These are phyloP conservation scores for Sporothrix curviconia DNA, from an alignment of 2,329 filamentous ascomycete species.

Conservation along the genomic window DNA sequence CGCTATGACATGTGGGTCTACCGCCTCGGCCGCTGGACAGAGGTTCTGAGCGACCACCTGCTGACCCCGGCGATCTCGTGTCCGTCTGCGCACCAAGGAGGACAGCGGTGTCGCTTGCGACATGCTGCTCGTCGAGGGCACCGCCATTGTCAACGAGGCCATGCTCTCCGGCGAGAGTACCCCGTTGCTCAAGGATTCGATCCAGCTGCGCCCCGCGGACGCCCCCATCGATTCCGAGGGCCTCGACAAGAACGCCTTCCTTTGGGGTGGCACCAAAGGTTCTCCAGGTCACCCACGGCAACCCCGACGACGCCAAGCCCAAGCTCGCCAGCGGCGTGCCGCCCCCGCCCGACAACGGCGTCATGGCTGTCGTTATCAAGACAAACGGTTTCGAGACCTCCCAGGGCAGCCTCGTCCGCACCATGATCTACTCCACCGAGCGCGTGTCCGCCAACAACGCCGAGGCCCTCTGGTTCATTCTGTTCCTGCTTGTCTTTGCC, in stretches of 20 bases:
- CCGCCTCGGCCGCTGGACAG: slow-evolving; percentile 78
- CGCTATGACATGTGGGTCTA: slow-evolving; percentile 91
- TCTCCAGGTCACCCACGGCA: slow-evolving; percentile 86
- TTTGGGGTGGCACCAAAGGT: slow-evolving; percentile 98
- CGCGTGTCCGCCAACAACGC: slow-evolving; percentile 97
- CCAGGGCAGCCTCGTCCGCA: slow-evolving; percentile 92
- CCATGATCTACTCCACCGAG: slow-evolving; percentile 99
- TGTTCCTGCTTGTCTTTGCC: slow-evolving; percentile 93
- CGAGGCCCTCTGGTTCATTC: slow-evolving; percentile 93
- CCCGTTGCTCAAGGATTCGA: slow-evolving; percentile 88
- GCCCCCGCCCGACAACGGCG: slow-evolving; percentile 84
- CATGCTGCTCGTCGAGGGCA: slow-evolving; percentile 90
- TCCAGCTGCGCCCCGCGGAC: slow-evolving; percentile 81
- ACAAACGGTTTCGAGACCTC: slow-evolving; percentile 99
- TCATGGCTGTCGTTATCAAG: slow-evolving; percentile 89
- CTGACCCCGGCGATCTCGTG: slow-evolving; percentile 87
- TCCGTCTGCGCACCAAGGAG: slow-evolving; percentile 91
- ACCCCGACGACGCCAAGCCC: slow-evolving; percentile 64
- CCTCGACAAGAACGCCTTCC: slow-evolving; percentile 91
- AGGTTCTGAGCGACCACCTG: slow-evolving; percentile 83
- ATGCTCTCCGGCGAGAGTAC: slow-evolving; percentile 99
- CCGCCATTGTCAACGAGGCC: slow-evolving; percentile 96
- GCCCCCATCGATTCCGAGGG: slow-evolving; percentile 79
- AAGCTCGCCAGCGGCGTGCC: slow-evolving; percentile 71
- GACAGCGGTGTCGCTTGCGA: slow-evolving; percentile 96